Evolutionary conservation across 2,329 filamentous ascomycete species (phyloP), one percentile per base, ranked within the genome.

Genomic region (Pestalotiopsis sp.): DNA sequence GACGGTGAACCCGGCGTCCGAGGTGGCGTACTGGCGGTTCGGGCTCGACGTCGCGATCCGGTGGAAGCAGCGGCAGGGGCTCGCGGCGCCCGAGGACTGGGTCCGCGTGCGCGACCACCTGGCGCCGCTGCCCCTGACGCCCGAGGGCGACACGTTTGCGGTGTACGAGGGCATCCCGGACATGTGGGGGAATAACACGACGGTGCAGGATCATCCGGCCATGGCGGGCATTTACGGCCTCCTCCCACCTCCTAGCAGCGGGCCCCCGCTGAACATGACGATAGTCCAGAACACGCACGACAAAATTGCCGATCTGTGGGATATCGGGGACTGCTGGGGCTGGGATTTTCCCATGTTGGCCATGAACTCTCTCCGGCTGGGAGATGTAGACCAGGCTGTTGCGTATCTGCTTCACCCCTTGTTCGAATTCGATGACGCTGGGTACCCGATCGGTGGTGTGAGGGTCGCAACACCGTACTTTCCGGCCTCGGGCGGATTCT

Each of bases 1-100:
- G 1, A 90, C 87, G 0, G 74, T 85, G 2, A 90, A 90, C 72
- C 86, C 88, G 20, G 84, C 87, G 0, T 90, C 90, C 68, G 88
- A 90, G 77, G 78, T 87, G 5, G 85, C 87, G 6, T 90, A 90
- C 76, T 90, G 87, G 87, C 82, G 85, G 17, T 90, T 90, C 69
- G 88, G 88, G 1, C 81, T 90, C 17, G 82, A 86, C 27, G 76
- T 89, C 1, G 88, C 88, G 3, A 78, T 81, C 2, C 72, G 77
- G 11, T 90, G 88, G 88, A 86, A 86, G 73, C 69, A 77, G 61
- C 80, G 87, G 3, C 84, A 85, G 62, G 78, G 78, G 2, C 77
- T 82, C n/a, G 59, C 79, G 0, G 76, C 83, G 0, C 87, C 87
- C 0, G 61, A 72, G 0, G 72, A 75, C 2, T 90, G 87, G 87